These are phyloP conservation scores for Morella rubra DNA, from an alignment of 306 rosid genomes.

Conservation along the genomic window DNA sequence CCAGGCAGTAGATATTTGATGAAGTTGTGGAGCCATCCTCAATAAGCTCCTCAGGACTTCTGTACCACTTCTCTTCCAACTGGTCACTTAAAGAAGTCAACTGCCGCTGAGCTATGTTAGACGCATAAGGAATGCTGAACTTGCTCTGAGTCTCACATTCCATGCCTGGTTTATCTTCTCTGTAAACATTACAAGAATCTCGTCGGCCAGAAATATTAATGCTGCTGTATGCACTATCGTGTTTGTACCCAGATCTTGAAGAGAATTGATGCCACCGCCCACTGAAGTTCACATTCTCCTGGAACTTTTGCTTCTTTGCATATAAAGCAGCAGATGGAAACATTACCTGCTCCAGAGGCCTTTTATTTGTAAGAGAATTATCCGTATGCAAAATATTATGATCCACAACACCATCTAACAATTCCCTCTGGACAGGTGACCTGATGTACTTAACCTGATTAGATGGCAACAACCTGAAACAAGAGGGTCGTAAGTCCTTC, in stretches of 20 bases:
- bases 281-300: constrained; percentile 38
- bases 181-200: constrained; percentile 39
- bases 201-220: constrained; percentile 34
- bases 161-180: constrained; percentile 30
- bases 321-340: constrained; percentile 39
- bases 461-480: constrained; percentile 53
- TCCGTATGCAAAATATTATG: constrained; percentile 44
- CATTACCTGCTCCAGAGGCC: constrained; percentile 47
- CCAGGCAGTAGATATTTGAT: constrained; percentile 81
- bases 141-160: constrained; percentile 43
- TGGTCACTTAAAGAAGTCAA: constrained; percentile 38
- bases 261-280: constrained; percentile 46
- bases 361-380: constrained; percentile 46
- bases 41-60: constrained; percentile 71
- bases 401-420: constrained; percentile 32
- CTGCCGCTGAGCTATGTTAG: constrained; percentile 41
- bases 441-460: constrained; percentile 64
- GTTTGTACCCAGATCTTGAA: constrained; percentile 33
- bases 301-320: constrained; percentile 59
- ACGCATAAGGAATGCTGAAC: constrained; percentile 42
- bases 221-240: constrained; percentile 42
- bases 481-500: constrained; percentile 68
- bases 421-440: constrained; percentile 44
- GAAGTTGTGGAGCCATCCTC: constrained; percentile 58
- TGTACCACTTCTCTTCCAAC: constrained; percentile 77